Base-by-base conservation (phyloP, 495 filamentous ascomycete genomes). In the Aspergillus carlsbadensis region DNA sequence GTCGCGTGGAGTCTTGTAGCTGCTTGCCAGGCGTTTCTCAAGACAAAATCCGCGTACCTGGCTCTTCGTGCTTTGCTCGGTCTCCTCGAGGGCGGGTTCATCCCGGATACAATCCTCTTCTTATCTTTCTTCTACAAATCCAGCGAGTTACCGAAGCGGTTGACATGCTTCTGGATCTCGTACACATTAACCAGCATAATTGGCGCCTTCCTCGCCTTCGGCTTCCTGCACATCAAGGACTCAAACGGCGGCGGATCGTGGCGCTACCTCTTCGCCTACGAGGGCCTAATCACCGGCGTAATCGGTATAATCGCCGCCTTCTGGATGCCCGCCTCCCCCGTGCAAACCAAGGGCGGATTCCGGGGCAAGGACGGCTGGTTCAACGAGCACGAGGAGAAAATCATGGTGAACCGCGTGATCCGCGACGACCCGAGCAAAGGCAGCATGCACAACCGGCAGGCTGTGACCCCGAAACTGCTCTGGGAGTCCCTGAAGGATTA, bases 351-450 rank as follows among this genome's bases (percentile, higher is more conserved):
- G 21, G 83, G 78, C 48, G 82, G 79, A 74, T 79, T 83, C 44
- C 76, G 87, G 17, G 85, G 86, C 3, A 85, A 82, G 52, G 71
- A 87, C 3, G 88, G 88, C 1, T 91, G 87, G 87, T 90, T 91
- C 61, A 83, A 71, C 2, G 81, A 82, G 51, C 69, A 69, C 6
- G 75, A 78, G 45, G 74, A 75, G n/a, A 77, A 69, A 3, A 89
- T 91, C 56, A 81, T 92, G 22, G 86, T 90, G 10, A 92, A 89
- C 56, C 81, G 89, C 3, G 77, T 90, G 3, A 70, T 91, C 22
- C 81, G 87, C 5, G 89, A 91, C 34, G 88, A 91, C 61, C 89
- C 89, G 0, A 82, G 77, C 48, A 90, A 90, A 67, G 82, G 84
- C 18, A 63, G 64, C 46, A 87, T 86, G 83, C 79, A 87, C 65